Percentiles rank a stretch among this genome's conserved stretches.
phyloP scores from a whole-genome alignment of 495 filamentous ascomycete species.

The Coniosporium apollinis region DNA sequence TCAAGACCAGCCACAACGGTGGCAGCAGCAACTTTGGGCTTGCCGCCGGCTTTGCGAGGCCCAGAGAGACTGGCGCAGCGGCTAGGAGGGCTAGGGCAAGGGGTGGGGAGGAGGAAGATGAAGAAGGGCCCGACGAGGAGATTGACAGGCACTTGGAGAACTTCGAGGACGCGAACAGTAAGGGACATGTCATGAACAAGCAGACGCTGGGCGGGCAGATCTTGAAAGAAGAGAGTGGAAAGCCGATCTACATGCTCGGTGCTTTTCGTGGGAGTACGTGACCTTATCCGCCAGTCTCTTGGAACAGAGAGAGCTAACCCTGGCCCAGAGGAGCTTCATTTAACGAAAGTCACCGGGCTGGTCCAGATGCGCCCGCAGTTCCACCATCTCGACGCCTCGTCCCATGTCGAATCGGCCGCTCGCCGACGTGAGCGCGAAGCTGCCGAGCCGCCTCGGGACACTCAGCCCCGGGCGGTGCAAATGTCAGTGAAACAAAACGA shows the following conservation, averaged over 20 bases:
- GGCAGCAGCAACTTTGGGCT: constrained; percentile 42
- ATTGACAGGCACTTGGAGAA: constrained; percentile 25
- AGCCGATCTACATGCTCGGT: constrained; percentile 56
- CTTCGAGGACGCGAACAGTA: constrained; percentile 31
- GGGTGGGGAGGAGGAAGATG: constrained; percentile 13
- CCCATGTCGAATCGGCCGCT: constrained; percentile 28
- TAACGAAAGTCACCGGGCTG: constrained; percentile 49
- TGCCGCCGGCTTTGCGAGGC: constrained; percentile 32
- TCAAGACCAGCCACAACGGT: constrained; percentile 40
- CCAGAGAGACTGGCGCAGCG: constrained; percentile 15
- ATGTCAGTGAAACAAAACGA: constrained; percentile 43
- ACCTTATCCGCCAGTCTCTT: not conserved
- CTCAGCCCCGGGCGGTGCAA: constrained; percentile 46
- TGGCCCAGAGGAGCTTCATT: constrained; percentile 41
- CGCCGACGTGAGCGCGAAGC: constrained; percentile 24
- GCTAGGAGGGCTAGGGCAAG: constrained; percentile 5
- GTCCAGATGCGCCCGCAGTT: constrained; percentile 61
- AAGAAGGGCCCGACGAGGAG: constrained; percentile 27
- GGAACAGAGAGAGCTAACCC: constrained; percentile 5
- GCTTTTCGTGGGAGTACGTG: constrained; percentile 45
- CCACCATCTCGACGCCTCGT: constrained; percentile 53
- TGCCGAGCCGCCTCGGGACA: constrained; percentile 24
- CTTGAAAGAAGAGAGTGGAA: constrained; percentile 35
- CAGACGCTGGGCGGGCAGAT: constrained; percentile 55
- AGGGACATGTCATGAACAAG: constrained; percentile 35